A percentile compares a stretch with the other conserved stretches of the same genome.
Evolutionary conservation across 805 yeast genomes (phyloP).

Genomic region (Ogataea pini): DNA sequence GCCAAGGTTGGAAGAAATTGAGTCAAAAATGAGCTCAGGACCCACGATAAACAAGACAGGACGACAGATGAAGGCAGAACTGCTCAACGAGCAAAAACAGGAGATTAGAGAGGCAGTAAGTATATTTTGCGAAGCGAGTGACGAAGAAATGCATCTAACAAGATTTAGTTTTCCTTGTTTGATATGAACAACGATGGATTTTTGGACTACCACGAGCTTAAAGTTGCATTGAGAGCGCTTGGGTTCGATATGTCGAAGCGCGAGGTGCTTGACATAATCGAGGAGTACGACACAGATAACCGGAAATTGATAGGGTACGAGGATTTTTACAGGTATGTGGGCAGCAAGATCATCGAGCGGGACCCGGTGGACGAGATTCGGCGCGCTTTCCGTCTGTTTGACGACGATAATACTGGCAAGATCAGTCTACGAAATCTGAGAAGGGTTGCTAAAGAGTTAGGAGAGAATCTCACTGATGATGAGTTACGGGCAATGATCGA

Average conservation of each 20-base stretch:
- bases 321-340: slow-evolving; percentile 78
- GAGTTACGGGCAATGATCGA: slow-evolving; percentile 96
- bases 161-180: slow-evolving; percentile 63
- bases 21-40: slow-evolving; percentile 7
- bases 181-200: slow-evolving; percentile 91
- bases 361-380: slow-evolving; percentile 92
- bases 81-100: slow-evolving; percentile 83
- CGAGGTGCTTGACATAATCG: slow-evolving; percentile 73
- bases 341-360: slow-evolving; percentile 77
- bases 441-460: slow-evolving; percentile 88
- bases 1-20: not conserved
- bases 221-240: slow-evolving; percentile 90
- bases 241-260: slow-evolving; percentile 83
- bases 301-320: slow-evolving; percentile 73
- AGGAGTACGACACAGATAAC: slow-evolving; percentile 78
- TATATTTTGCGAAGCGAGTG: slow-evolving; percentile 5
- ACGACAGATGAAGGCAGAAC: slow-evolving; percentile 56
- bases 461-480: slow-evolving; percentile 89
- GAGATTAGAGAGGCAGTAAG: slow-evolving; percentile 84
- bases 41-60: slow-evolving; percentile 23
- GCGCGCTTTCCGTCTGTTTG: slow-evolving; percentile 87
- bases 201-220: slow-evolving; percentile 89
- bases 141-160: slow-evolving; percentile 13
- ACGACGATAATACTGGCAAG: slow-evolving; percentile 84
- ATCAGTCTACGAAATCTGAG: slow-evolving; percentile 79